Evolutionary conservation across 192 early-diverging fungal species (phyloP).

Genomic region (Gorgonomyces haynaldii): DNA sequence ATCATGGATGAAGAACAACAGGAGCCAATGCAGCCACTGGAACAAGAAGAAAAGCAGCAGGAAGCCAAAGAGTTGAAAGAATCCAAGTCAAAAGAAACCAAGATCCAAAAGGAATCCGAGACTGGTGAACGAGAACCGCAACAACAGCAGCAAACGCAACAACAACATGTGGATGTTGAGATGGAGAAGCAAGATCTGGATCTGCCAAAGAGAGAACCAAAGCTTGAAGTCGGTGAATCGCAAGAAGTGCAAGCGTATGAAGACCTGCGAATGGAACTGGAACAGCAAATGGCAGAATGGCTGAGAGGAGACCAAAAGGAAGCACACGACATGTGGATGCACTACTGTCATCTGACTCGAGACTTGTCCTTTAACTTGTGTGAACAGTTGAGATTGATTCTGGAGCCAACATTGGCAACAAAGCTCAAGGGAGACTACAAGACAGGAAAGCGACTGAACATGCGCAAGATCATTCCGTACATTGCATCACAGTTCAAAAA

Average conservation of each 20-base stretch:
- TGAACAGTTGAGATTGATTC: conserved; percentile 90
- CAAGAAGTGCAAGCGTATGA: conserved; percentile 49
- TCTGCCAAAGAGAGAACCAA: conserved; percentile 5
- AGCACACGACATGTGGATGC: conserved; percentile 64
- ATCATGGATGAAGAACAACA: conserved; percentile 6
- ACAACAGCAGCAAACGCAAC: not conserved
- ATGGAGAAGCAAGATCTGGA: conserved; percentile 20
- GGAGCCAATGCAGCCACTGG: not conserved
- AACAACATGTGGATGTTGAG: not conserved
- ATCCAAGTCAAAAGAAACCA: not conserved
- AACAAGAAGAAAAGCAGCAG: not conserved
- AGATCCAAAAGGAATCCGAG: not conserved
- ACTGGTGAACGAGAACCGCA: not conserved
- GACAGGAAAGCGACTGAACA: conserved; percentile 96
- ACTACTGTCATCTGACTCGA: conserved; percentile 79
- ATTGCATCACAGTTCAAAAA: conserved; percentile 99
- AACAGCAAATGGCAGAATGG: conserved; percentile 66
- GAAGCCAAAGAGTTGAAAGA: not conserved
- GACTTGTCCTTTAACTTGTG: conserved; percentile 82
- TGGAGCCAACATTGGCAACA: conserved; percentile 93
- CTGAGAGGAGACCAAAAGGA: conserved; percentile 49
- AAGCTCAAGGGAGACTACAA: conserved; percentile 95
- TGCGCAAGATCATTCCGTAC: conserved; percentile 99
- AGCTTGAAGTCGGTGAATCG: not conserved
- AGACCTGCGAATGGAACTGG: conserved; percentile 67